Base-by-base conservation (phyloP, 75 land plant species). In the Pseudotsuga menziesii region DNA sequence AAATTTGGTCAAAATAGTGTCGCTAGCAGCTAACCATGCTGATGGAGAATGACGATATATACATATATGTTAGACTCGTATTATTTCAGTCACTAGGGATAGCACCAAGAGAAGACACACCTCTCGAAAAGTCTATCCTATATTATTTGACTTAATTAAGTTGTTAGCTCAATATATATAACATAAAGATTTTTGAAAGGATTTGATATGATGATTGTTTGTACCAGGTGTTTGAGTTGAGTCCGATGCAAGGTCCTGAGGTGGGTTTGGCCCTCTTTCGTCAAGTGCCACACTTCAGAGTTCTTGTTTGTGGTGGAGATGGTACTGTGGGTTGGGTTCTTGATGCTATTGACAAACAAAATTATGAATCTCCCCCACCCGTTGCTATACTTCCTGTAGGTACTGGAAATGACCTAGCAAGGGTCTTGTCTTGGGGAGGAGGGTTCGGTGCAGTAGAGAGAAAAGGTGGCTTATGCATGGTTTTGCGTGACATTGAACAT, bases 291-390 rank as follows among this genome's bases (percentile, higher is more conserved):
- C 93, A 95, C 72, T 95, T 95, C 82, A 85, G 90, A 80, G 77
- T 95, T 74, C 93, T 95, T 70, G 93, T 93, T 66, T 95, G 98
- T 83, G 98, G 98, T 23, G 98, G 98, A 32, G 98, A 95, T 88
- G 98, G 98, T 69, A 91, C 98, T 16, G 98, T 95, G 39, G 95
- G 93, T 32, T 95, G 98, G 98, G 98, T 95, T 52, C 76, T 95
- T 61, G 88, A 91, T 84, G 91, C 89, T 32, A 91, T 95, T 59
- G 96, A 93, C 41, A 95, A 89, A 74, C 89, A 88, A 71, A 93
- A 93, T 76, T 91, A 89, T 88, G 91, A 92, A 76, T 92, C 98
- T 64, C 98, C 98, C 54, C 98, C 98, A 15, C 93, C 98, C 56
- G 90, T 95, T 74, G 91, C 98, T 58, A 95, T 95, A 70, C 89